Conservation (phyloP, 2,329 filamentous ascomycete genomes). For the Aureobasidium vineae region DNA sequence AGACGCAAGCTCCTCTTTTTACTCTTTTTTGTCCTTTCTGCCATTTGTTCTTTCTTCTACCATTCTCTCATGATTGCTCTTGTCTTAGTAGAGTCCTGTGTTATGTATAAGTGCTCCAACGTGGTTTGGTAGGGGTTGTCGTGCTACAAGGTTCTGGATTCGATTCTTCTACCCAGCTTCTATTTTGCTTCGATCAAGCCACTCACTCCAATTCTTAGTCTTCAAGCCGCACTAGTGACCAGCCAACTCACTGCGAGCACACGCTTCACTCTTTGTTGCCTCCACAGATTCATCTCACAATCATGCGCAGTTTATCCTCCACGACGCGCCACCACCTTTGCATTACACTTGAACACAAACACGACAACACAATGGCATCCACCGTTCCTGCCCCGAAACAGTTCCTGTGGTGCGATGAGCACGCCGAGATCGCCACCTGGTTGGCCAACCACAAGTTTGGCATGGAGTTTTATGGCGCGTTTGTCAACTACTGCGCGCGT, state of each 20-base stretch:
- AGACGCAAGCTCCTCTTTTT: background rate
- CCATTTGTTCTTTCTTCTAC: background rate
- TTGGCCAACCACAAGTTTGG: background rate
- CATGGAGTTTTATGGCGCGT: background rate
- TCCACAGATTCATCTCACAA: background rate
- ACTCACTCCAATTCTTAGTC: background rate
- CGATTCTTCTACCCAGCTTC: background rate
- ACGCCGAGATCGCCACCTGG: background rate
- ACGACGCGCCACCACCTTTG: too few relatives aligned
- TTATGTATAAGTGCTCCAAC: background rate
- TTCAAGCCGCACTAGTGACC: background rate
- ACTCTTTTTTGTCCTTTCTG: background rate
- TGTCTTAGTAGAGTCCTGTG: background rate
- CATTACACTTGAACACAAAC: too few relatives aligned
- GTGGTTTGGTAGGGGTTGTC: background rate
- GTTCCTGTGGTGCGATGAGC: background rate
- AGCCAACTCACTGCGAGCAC: background rate
- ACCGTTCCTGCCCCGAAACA: background rate
- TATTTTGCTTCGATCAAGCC: background rate
- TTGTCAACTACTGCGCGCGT: background rate
- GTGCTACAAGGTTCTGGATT: background rate
- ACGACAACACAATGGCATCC: background rate
- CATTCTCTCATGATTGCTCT: background rate
- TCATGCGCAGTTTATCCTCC: too few relatives aligned
- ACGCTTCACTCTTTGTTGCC: too few relatives aligned